Conservation (phyloP, 106 monocot genomes). For the Amphibolis antarctica region DNA sequence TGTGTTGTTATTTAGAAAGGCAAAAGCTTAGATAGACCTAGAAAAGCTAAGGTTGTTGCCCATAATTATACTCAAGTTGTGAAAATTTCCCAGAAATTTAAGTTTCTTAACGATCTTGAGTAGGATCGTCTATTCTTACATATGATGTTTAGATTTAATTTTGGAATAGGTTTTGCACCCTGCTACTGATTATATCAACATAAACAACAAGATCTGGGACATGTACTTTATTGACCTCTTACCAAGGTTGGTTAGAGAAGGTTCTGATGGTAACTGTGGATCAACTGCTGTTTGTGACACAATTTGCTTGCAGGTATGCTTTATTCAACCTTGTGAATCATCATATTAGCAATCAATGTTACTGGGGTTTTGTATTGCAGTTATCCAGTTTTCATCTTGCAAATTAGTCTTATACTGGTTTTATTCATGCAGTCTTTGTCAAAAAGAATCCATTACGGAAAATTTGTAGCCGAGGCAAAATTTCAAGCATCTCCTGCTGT, state of each 20-base stretch:
- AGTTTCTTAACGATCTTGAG: too few relatives aligned
- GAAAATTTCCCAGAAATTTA: too few relatives aligned
- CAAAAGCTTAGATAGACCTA: too few relatives aligned
- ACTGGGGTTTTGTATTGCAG: too few relatives aligned
- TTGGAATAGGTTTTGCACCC: constrained; percentile 22
- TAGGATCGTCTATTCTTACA: too few relatives aligned
- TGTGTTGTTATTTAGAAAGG: too few relatives aligned
- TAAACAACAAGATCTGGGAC: constrained; percentile 27
- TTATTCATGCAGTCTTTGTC: constrained; percentile 45
- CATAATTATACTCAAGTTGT: too few relatives aligned
- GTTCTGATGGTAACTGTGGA: constrained; percentile 25
- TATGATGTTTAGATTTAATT: neutral
- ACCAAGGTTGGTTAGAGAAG: constrained; percentile 16
- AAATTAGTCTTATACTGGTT: neutral
- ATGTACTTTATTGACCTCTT: constrained; percentile 22
- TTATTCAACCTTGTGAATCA: neutral
- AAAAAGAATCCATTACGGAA: constrained; percentile 96
- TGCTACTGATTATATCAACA: constrained; percentile 21
- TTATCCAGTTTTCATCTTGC: too few relatives aligned
- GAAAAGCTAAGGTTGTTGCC: too few relatives aligned
- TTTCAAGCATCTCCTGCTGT: constrained; percentile 55
- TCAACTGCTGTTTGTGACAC: constrained; percentile 23
- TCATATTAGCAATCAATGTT: neutral
- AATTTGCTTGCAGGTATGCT: constrained; percentile 25
- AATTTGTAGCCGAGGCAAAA: constrained; percentile 95